These are phyloP conservation scores for Tricholoma matsutake DNA, from an alignment of 768 basidiomycete genomes.

Conservation along the genomic window DNA sequence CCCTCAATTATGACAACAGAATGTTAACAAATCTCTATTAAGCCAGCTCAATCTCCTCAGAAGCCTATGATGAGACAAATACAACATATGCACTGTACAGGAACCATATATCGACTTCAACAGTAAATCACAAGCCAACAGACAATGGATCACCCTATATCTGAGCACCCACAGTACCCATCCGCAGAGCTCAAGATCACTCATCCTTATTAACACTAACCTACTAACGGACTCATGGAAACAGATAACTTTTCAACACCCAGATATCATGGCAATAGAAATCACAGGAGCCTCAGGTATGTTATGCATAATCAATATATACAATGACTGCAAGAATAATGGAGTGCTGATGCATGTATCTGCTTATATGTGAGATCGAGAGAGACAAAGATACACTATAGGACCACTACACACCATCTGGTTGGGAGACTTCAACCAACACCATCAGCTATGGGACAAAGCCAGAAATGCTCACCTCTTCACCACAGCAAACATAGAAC, in stretches of 20 bases:
- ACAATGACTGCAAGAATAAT: conserved; percentile 28
- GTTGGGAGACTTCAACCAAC: too few relatives aligned
- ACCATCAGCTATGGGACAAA: conserved; percentile 20
- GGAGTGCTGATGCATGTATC: conserved; percentile 12
- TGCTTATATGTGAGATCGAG: conserved; percentile 12
- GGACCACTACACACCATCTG: neutral
- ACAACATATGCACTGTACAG: too few relatives aligned
- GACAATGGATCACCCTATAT: neutral
- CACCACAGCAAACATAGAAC: too few relatives aligned
- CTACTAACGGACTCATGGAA: neutral
- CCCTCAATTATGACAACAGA: neutral
- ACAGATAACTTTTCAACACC: neutral
- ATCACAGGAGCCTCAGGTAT: conserved; percentile 6
- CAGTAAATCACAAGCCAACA: neutral
- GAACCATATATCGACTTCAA: too few relatives aligned
- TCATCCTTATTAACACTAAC: neutral
- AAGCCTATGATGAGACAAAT: too few relatives aligned
- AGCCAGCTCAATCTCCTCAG: too few relatives aligned
- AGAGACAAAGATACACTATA: conserved; percentile 1
- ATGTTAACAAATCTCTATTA: neutral
- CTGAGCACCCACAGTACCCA: conserved; percentile 4
- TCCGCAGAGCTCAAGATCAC: conserved; percentile 3
- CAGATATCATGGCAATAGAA: conserved; percentile 20
- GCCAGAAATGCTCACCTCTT: too few relatives aligned
- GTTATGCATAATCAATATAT: conserved; percentile 36